phyloP scores from a whole-genome alignment of 1,284 basidiomycete genomes.

The Ustilago nuda region DNA sequence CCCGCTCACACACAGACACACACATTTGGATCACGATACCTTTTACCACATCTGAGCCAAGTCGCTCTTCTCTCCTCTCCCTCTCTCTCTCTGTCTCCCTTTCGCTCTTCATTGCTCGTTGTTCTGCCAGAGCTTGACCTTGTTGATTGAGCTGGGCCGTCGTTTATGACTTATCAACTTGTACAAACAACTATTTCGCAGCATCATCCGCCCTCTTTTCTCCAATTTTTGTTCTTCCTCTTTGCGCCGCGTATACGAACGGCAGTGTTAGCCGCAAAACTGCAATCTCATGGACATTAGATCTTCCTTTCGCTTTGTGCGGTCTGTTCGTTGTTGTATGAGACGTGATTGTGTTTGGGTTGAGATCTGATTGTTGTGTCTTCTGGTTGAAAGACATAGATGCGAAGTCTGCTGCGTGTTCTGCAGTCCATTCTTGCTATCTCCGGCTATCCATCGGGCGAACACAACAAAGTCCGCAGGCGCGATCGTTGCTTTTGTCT shows the following conservation, averaged over 20 bases:
- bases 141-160: background rate
- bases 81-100: background rate
- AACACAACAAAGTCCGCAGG: background rate
- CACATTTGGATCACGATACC: background rate
- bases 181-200: conserved; percentile 2
- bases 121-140: background rate
- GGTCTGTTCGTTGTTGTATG: background rate
- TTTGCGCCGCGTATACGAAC: background rate
- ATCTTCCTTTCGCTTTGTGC: conserved; percentile 5
- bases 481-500: background rate
- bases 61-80: conserved; percentile 10
- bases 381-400: background rate
- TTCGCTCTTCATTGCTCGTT: background rate
- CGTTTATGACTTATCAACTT: background rate
- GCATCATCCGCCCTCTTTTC: conserved; percentile 4
- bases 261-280: conserved; percentile 5
- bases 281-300: conserved; percentile 25
- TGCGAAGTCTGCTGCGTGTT: background rate
- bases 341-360: background rate
- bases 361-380: background rate
- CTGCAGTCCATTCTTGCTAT: background rate
- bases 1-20: background rate
- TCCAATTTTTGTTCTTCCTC: conserved; percentile 3
- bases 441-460: conserved; percentile 17
- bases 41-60: conserved; percentile 1